Evolutionary conservation across 2,329 filamentous ascomycete genomes (phyloP).

Genomic region (Diplodia sapinea): DNA sequence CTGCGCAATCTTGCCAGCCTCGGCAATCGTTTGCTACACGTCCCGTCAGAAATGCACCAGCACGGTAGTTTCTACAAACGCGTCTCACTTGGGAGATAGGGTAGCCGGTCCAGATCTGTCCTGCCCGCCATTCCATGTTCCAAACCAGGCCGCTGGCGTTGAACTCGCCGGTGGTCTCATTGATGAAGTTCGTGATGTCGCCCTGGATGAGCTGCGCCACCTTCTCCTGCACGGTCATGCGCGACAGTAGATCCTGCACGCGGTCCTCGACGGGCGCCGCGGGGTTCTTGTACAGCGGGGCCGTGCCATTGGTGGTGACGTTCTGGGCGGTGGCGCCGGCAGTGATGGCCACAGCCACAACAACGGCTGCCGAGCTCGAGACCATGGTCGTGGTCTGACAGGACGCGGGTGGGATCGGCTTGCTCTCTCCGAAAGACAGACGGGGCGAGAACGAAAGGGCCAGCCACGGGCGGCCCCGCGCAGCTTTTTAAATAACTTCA

Average conservation of each 20-base stretch:
- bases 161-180: conserved; percentile 68
- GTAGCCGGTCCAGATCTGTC: conserved; percentile 74
- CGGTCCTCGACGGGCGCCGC: conserved; percentile 67
- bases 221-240: conserved; percentile 79
- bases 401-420: not conserved
- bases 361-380: conserved; percentile 10
- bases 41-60: not conserved
- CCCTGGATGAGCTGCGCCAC: conserved; percentile 67
- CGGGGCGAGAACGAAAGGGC: too few species aligned
- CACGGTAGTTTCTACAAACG: not conserved
- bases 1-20: conserved; percentile 68
- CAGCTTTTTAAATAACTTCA: conserved; percentile 4
- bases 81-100: conserved; percentile 60
- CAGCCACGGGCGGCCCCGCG: not conserved
- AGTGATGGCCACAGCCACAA: conserved; percentile 1
- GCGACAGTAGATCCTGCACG: conserved; percentile 69
- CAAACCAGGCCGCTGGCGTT: conserved; percentile 70
- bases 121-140: conserved; percentile 70
- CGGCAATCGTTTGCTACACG: conserved; percentile 60
- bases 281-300: conserved; percentile 67
- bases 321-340: conserved; percentile 13
- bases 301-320: conserved; percentile 34
- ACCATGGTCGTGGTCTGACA: not conserved
- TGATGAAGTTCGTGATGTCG: conserved; percentile 75
- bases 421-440: not conserved